phyloP scores from a whole-genome alignment of 768 basidiomycete genomes.

The Cystobasidium onofrii region DNA sequence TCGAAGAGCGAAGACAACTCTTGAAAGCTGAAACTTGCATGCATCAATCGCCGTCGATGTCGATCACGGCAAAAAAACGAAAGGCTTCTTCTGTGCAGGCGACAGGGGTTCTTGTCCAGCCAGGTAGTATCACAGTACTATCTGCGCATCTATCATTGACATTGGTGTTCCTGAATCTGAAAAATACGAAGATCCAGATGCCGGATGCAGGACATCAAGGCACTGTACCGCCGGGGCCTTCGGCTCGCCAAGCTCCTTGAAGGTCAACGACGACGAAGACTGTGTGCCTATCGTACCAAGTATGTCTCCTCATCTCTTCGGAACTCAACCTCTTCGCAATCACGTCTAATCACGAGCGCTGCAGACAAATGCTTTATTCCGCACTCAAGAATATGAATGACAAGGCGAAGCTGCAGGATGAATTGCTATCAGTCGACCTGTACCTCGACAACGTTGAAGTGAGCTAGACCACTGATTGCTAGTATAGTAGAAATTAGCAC shows the following conservation, averaged over 20 bases:
- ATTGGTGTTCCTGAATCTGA: no score
- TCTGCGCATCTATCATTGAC: no score
- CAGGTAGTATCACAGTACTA: no score
- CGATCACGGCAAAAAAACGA: no score
- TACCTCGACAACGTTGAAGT: conserved; percentile 25
- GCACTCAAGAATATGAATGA: not conserved
- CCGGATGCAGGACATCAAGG: not conserved
- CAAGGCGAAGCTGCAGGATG: not conserved
- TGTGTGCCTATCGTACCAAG: conserved; percentile 23
- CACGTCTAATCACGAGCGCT: not conserved
- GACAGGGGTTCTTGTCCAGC: no score
- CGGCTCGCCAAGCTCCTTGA: conserved; percentile 4
- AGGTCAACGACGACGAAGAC: conserved; percentile 18
- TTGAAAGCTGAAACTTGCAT: no score
- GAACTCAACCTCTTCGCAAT: no score
- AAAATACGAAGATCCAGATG: no score
- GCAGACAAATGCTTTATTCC: conserved; percentile 9
- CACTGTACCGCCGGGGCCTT: conserved; percentile 7
- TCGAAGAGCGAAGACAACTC: no score
- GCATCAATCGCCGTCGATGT: no score
- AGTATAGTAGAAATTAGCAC: no score
- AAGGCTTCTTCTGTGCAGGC: no score
- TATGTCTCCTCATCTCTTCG: not conserved
- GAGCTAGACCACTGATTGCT: not conserved
- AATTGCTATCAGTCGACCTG: not conserved